Evolutionary conservation across 1,284 basidiomycete species (phyloP).

Genomic region (Tylopilus sp.): DNA sequence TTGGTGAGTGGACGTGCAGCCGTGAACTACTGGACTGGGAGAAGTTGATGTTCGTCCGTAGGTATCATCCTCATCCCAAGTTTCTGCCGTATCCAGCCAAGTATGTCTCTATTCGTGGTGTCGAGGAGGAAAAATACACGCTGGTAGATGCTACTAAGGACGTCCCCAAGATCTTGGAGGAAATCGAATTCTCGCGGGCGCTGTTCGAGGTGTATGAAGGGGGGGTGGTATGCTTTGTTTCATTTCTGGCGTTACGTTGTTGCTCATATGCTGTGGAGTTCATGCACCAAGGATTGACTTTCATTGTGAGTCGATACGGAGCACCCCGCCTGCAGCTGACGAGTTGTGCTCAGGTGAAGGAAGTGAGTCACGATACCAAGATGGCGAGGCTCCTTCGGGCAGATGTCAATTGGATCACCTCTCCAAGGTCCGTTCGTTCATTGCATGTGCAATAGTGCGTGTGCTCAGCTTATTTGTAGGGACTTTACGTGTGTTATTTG

Average conservation of each 20-base stretch:
- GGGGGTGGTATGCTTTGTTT: slow-evolving; percentile 64
- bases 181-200: slow-evolving; percentile 88
- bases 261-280: slow-evolving; percentile 59
- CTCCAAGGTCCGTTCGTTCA: slow-evolving; percentile 65
- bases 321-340: slow-evolving; percentile 14
- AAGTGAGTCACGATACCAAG: slow-evolving; percentile 85
- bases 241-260: neutral
- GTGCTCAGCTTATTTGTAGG: slow-evolving; percentile 48
- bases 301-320: slow-evolving; percentile 60
- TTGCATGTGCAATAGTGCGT: neutral
- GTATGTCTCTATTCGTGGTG: slow-evolving; percentile 82
- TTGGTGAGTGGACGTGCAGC: slow-evolving; percentile 59
- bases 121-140: slow-evolving; percentile 83
- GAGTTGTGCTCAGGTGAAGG: slow-evolving; percentile 66
- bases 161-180: slow-evolving; percentile 74
- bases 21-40: too few relatives aligned
- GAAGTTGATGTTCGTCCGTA: slow-evolving; percentile 36
- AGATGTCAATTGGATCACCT: slow-evolving; percentile 89
- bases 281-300: slow-evolving; percentile 85
- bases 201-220: slow-evolving; percentile 89
- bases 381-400: slow-evolving; percentile 77
- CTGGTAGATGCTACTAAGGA: slow-evolving; percentile 74
- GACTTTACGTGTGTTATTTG: slow-evolving; percentile 73
- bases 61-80: slow-evolving; percentile 86
- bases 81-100: slow-evolving; percentile 82